Conservation (phyloP, 495 filamentous ascomycete species). For the Penicillium chermesinum region DNA sequence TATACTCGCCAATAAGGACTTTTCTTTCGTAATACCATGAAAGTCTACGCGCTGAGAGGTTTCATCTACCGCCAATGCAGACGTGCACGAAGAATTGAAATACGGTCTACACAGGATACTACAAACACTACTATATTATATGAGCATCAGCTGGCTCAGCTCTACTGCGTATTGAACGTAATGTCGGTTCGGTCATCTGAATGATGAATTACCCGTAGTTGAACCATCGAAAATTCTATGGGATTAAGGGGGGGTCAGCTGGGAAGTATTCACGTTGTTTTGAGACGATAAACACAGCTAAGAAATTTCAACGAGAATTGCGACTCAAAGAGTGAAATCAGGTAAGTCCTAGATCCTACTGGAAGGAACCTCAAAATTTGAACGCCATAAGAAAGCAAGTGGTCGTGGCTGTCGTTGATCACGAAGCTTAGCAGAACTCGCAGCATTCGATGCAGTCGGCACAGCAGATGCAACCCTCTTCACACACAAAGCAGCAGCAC, state of each 20-base stretch:
- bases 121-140: too few species aligned
- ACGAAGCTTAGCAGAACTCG: constrained; percentile 43
- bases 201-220: too few species aligned
- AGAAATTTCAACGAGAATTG: not conserved
- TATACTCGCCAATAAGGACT: not conserved
- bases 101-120: too few species aligned
- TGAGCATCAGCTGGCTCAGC: too few species aligned
- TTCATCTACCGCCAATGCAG: not conserved
- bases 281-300: not conserved
- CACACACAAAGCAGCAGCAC: constrained; percentile 75
- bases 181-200: too few species aligned
- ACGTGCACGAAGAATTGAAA: not conserved
- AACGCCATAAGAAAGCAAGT: constrained; percentile 23
- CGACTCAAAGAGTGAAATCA: constrained; percentile 4
- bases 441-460: constrained; percentile 65
- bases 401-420: constrained; percentile 16
- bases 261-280: not conserved
- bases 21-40: not conserved
- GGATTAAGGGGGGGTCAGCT: not conserved
- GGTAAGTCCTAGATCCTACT: constrained; percentile 4
- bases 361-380: constrained; percentile 6
- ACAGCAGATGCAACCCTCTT: constrained; percentile 75
- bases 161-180: too few species aligned
- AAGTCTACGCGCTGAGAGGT: not conserved
- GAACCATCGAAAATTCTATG: too few species aligned